Evolutionary conservation across 139 green algal species (phyloP).

Genomic region (Coelastrella sp.): DNA sequence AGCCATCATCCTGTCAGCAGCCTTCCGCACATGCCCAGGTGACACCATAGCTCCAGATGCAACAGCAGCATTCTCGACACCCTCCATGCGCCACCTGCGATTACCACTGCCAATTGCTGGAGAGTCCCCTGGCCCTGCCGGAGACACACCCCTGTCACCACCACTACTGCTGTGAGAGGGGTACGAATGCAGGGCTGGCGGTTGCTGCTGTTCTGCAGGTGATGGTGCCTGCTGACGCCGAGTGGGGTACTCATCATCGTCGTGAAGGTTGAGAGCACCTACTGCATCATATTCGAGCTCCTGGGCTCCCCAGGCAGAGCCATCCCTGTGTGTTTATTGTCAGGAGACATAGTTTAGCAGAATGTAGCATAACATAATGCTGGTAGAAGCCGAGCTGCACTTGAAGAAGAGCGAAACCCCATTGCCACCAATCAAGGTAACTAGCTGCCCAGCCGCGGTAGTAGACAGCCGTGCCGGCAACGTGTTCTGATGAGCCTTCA

Average conservation of each 20-base stretch:
- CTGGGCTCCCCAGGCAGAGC: conserved; percentile 18
- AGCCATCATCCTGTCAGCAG: neutral
- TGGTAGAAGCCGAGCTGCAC: too few relatives aligned
- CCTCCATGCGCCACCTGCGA: conserved; percentile 39
- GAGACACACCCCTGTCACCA: neutral
- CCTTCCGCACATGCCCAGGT: neutral
- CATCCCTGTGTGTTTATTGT: conserved; percentile 6
- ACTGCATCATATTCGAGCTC: conserved; percentile 45
- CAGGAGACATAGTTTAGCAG: too few relatives aligned
- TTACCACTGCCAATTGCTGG: neutral
- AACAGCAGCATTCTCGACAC: conserved; percentile 5
- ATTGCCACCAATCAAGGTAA: too few relatives aligned
- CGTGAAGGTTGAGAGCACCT: conserved; percentile 44
- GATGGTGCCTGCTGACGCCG: conserved; percentile 6
- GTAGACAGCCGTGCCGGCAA: too few relatives aligned
- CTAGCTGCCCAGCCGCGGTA: too few relatives aligned
- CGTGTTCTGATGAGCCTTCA: too few relatives aligned
- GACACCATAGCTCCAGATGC: neutral
- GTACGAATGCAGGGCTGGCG: neutral
- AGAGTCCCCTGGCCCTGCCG: neutral
- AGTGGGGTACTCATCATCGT: conserved; percentile 42
- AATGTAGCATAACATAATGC: too few relatives aligned
- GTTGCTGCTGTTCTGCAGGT: conserved; percentile 19
- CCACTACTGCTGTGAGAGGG: neutral
- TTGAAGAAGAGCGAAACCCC: too few relatives aligned